Evolutionary conservation across 2,329 filamentous ascomycete genomes (phyloP).

Genomic region (Beauveria sp.): DNA sequence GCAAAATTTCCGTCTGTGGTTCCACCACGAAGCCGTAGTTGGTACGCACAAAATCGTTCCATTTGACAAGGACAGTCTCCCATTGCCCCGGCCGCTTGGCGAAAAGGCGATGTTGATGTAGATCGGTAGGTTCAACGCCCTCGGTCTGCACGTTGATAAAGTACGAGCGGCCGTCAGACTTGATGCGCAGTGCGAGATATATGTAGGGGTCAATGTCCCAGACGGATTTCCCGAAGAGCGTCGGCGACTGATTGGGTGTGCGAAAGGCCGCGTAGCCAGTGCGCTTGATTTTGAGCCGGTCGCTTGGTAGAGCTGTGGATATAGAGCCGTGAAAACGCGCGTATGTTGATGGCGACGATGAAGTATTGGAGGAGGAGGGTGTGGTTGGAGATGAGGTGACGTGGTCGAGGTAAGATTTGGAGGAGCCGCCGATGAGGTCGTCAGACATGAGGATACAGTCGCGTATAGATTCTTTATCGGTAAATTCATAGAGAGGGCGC

Average conservation of each 20-base stretch:
- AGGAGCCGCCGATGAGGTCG: conserved; percentile 78
- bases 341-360: conserved; percentile 37
- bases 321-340: conserved; percentile 82
- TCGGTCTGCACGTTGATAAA: conserved; percentile 95
- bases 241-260: conserved; percentile 67
- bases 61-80: conserved; percentile 90
- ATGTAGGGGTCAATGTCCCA: conserved; percentile 89
- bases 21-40: conserved; percentile 89
- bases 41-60: conserved; percentile 89
- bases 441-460: conserved; percentile 78
- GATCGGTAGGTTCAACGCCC: conserved; percentile 84
- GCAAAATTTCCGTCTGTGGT: conserved; percentile 82
- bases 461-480: conserved; percentile 35
- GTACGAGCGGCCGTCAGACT: conserved; percentile 85
- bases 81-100: conserved; percentile 72
- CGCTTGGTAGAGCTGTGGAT: conserved; percentile 71
- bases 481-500: conserved; percentile 58
- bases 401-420: conserved; percentile 64
- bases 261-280: conserved; percentile 87
- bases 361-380: conserved; percentile 7
- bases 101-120: conserved; percentile 89
- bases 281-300: conserved; percentile 66
- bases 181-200: conserved; percentile 81
- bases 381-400: conserved; percentile 27
- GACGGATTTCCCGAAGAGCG: conserved; percentile 75